These are phyloP conservation scores for Colletotrichum simmondsii DNA, from an alignment of 2,329 filamentous ascomycete genomes.

Conservation along the genomic window DNA sequence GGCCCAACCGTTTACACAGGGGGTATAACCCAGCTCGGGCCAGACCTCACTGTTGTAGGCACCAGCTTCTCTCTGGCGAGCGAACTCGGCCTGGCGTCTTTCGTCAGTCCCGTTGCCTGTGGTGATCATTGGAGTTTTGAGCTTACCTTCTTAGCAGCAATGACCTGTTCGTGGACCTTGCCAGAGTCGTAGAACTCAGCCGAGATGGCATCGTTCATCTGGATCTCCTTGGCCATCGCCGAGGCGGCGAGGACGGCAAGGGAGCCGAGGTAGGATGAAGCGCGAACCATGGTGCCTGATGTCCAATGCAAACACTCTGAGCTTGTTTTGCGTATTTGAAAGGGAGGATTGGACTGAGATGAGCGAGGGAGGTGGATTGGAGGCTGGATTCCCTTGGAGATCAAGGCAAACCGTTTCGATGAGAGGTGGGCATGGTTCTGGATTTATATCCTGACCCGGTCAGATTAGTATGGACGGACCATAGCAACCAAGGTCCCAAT, in stretches of 20 bases:
- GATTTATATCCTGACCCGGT: conserved; percentile 10
- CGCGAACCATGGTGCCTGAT: conserved; percentile 30
- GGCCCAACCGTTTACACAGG: conserved; percentile 55
- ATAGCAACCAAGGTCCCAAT: background rate
- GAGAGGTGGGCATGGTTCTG: background rate
- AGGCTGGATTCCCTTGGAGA: conserved; percentile 13
- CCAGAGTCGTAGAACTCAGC: conserved; percentile 35
- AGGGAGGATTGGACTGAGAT: conserved; percentile 8
- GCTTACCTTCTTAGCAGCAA: conserved; percentile 33
- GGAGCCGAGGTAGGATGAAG: conserved; percentile 31
- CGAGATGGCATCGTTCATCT: conserved; percentile 29
- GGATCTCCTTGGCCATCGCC: conserved; percentile 34
- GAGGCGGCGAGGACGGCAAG: conserved; percentile 35
- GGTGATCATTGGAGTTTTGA: background rate
- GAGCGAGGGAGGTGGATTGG: background rate
- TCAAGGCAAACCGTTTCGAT: background rate
- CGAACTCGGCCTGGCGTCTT: conserved; percentile 12
- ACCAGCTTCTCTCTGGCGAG: conserved; percentile 32
- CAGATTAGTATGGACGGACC: no score
- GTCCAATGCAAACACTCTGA: conserved; percentile 16
- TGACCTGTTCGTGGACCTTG: conserved; percentile 33
- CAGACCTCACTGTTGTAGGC: conserved; percentile 46
- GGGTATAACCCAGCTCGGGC: conserved; percentile 49
- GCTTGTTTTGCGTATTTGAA: background rate
- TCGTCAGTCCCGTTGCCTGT: background rate